These are phyloP conservation scores for Phytophthora lateralis DNA, from an alignment of 352 stramenopile species.

Conservation along the genomic window DNA sequence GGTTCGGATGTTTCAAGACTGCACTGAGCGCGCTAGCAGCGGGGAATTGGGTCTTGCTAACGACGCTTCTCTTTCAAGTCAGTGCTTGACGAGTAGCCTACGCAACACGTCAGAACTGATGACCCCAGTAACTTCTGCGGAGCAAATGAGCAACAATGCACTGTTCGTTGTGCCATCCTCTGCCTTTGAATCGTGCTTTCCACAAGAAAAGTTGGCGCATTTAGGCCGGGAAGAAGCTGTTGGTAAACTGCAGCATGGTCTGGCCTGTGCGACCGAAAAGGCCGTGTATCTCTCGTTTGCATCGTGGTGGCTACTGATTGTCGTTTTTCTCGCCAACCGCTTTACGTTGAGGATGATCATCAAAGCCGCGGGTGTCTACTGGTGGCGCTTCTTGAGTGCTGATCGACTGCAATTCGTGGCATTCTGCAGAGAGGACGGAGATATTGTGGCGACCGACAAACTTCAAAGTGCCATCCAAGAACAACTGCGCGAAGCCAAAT, in stretches of 20 bases:
- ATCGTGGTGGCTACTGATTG: constrained; percentile 68
- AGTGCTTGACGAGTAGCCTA: constrained; percentile 25
- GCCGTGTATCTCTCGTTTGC: constrained; percentile 60
- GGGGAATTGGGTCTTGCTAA: constrained; percentile 1
- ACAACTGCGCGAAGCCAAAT: constrained; percentile 48
- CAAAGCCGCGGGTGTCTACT: constrained; percentile 44
- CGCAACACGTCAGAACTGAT: constrained; percentile 15
- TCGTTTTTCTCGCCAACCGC: constrained; percentile 51
- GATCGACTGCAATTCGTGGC: constrained; percentile 58
- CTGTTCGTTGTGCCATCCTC: constrained; percentile 25
- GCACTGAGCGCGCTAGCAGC: constrained; percentile 8
- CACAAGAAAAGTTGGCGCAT: constrained; percentile 5
- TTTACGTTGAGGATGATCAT: constrained; percentile 56
- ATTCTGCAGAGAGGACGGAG: constrained; percentile 60
- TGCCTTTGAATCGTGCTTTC: constrained; percentile 32
- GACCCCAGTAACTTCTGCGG: constrained; percentile 10
- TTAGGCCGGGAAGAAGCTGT: constrained; percentile 27
- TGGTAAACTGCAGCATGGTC: constrained; percentile 37
- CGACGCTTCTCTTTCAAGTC: constrained; percentile 30
- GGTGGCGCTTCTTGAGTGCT: constrained; percentile 65
- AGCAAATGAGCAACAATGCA: constrained; percentile 24
- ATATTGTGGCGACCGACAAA: constrained; percentile 38
- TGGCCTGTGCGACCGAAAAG: constrained; percentile 60
- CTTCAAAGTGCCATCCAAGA: constrained; percentile 45
- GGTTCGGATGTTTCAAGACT: constrained; percentile 41